phyloP scores from a whole-genome alignment of 495 filamentous ascomycete genomes.

The Diplogelasinospora grovesii region DNA sequence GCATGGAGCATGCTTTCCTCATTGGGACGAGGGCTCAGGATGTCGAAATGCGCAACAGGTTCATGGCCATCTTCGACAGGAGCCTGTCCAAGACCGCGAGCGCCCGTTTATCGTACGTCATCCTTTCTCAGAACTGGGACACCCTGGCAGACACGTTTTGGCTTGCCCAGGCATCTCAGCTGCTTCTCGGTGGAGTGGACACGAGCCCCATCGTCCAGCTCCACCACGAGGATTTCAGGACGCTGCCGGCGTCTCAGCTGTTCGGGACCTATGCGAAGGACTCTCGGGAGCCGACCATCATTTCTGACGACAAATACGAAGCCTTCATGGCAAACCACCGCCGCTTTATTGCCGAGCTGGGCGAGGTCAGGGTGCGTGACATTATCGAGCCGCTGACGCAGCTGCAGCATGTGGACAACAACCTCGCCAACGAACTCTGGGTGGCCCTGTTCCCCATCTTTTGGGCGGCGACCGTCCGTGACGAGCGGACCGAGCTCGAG shows the following conservation, averaged over 20 bases:
- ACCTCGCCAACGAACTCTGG: slow-evolving; percentile 82
- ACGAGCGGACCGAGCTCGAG: slow-evolving; percentile 86
- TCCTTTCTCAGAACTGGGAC: slow-evolving; percentile 96
- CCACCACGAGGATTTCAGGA: slow-evolving; percentile 74
- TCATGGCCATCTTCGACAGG: slow-evolving; percentile 89
- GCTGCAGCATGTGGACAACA: slow-evolving; percentile 81
- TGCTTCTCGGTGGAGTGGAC: slow-evolving; percentile 84
- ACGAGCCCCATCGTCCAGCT: slow-evolving; percentile 70
- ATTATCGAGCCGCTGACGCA: slow-evolving; percentile 88
- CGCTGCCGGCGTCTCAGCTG: slow-evolving; percentile 61
- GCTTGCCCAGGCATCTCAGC: slow-evolving; percentile 87
- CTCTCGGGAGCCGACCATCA: slow-evolving; percentile 58
- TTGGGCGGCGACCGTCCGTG: slow-evolving; percentile 80
- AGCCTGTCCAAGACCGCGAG: slow-evolving; percentile 82
- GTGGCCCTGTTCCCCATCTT: slow-evolving; percentile 83
- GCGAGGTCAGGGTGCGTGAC: slow-evolving; percentile 77
- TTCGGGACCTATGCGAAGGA: slow-evolving; percentile 68
- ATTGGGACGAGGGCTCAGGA: slow-evolving; percentile 92
- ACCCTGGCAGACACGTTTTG: slow-evolving; percentile 90
- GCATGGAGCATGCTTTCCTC: slow-evolving; percentile 95
- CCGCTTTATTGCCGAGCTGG: slow-evolving; percentile 74
- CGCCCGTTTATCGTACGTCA: slow-evolving; percentile 76
- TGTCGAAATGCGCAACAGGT: slow-evolving; percentile 93
- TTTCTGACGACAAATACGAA: slow-evolving; percentile 77
- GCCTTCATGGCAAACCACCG: slow-evolving; percentile 67